Evolutionary conservation across 768 basidiomycete species (phyloP).

Genomic region (Calvatia gigantea): DNA sequence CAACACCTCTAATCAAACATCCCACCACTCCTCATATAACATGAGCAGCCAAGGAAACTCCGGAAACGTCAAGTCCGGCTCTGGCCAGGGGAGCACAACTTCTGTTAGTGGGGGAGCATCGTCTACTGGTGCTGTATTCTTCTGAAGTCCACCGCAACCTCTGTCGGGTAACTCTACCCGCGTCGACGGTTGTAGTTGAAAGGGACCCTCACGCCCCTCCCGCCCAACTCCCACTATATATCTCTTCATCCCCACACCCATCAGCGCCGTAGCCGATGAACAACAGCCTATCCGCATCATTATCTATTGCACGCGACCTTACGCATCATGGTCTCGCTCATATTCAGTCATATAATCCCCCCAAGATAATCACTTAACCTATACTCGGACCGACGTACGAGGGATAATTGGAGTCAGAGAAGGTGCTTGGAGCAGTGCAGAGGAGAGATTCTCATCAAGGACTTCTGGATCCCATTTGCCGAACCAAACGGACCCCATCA

Average conservation of each 20-base stretch:
- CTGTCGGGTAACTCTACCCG: constrained; percentile 11
- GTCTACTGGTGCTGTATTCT: constrained; percentile 54
- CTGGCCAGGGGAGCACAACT: constrained; percentile 29
- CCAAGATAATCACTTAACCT: constrained; percentile 11
- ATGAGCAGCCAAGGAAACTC: constrained; percentile 41
- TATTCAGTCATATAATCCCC: constrained; percentile 8
- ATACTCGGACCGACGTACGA: neutral
- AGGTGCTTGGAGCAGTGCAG: neutral
- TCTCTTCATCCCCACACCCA: neutral
- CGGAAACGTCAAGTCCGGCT: constrained; percentile 29
- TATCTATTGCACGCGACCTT: constrained; percentile 1
- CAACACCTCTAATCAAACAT: constrained; percentile 14
- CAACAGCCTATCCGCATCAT: neutral
- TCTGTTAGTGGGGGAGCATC: constrained; percentile 49
- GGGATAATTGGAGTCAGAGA: neutral
- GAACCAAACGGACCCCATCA: constrained; percentile 24
- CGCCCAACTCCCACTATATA: neutral
- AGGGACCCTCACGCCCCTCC: neutral
- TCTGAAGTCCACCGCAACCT: constrained; percentile 34
- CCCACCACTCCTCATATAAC: neutral
- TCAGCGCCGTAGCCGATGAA: neutral
- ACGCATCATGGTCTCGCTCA: constrained; percentile 7
- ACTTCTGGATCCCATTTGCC: constrained; percentile 24
- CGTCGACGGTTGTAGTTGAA: neutral
- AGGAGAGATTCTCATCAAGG: constrained; percentile 17